Conservation (phyloP, 2,329 filamentous ascomycete genomes). For the Neopestalotiopsis clavispora region DNA sequence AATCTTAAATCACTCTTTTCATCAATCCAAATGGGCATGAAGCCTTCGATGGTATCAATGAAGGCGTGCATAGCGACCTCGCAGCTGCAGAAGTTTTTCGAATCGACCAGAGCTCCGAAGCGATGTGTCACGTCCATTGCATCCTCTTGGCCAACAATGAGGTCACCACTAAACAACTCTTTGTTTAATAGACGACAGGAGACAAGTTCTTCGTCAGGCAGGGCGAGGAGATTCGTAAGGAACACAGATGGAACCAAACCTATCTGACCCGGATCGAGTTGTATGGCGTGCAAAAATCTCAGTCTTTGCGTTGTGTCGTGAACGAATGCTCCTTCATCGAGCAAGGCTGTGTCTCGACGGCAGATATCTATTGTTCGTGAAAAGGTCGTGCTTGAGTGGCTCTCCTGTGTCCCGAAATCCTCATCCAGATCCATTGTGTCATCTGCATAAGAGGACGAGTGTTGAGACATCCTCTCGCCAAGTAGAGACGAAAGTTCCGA, state of each 20-base stretch:
- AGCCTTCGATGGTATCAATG: conserved; percentile 69
- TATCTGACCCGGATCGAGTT: conserved; percentile 48
- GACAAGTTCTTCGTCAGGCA: conserved; percentile 59
- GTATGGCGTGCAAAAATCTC: conserved; percentile 47
- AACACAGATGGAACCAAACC: conserved; percentile 56
- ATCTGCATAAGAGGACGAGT: conserved; percentile 40
- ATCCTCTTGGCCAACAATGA: conserved; percentile 52
- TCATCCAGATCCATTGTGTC: conserved; percentile 73
- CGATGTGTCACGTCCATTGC: conserved; percentile 54
- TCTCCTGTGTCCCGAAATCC: conserved; percentile 65
- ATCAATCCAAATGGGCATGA: conserved; percentile 68
- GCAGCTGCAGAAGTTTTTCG: conserved; percentile 70
- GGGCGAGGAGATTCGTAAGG: conserved; percentile 52
- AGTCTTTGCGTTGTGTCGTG: conserved; percentile 52
- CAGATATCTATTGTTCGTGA: conserved; percentile 48
- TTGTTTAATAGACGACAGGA: conserved; percentile 53
- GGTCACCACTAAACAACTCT: conserved; percentile 59
- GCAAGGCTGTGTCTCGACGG: conserved; percentile 48
- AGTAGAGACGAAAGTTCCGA: conserved; percentile 42
- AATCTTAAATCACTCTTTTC: conserved; percentile 65
- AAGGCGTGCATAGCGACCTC: conserved; percentile 74
- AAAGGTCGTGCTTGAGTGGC: conserved; percentile 43
- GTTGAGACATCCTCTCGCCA: conserved; percentile 36
- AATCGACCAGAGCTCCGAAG: conserved; percentile 55
- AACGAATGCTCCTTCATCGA: conserved; percentile 53